Base-by-base conservation (phyloP, 1,284 basidiomycete genomes). In the Melampsora larici-populina region DNA sequence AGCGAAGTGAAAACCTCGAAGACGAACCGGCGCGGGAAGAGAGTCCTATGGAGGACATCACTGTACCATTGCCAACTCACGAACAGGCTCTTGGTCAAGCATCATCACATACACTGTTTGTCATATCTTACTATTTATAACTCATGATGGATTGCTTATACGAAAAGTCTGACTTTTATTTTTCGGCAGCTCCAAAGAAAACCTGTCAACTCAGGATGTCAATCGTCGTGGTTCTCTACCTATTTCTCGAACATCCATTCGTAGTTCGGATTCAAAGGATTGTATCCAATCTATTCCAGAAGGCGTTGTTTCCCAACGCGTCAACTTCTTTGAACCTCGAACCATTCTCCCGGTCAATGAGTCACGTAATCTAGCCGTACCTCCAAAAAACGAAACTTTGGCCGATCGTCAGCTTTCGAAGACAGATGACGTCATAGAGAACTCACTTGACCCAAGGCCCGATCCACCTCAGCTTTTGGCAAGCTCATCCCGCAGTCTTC, bases 361-460 rank as follows among this genome's bases (percentile, higher is more conserved):
- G 60, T 72, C 36, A 62, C 49, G 51, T 9, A 70, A 8, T 55
- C 36, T 70, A 26, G 26, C 43, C 58, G 31, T 69, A 33, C 36
- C 36, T 36, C 51, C 24, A 8, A 6, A 55, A 55, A 55, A 55
- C 51, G 51, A 55, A 55, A 55, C 7, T 17, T 7, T 15, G 15
- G 51, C 51, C 18, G 51, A 21, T 7, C 21, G 21, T 55, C 4
- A 55, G 7, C 7, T 26, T 55, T 55, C 51, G 9, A 55, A 0
- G 24, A 36, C 36, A 3, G 36, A 36, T 36, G 36, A 36, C 36
- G 51, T 21, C 18, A 21, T 17, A 55, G 51, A 17, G 18, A 8
- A 17, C 7, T 11, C 51, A 21, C 36, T 36, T 36, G 36, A 36
- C 36, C 36, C 36, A 3, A 36, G 36, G 36, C 18, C 26, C 2